Conservation (phyloP, 345 rosid species). For the Moringa oleifera region DNA sequence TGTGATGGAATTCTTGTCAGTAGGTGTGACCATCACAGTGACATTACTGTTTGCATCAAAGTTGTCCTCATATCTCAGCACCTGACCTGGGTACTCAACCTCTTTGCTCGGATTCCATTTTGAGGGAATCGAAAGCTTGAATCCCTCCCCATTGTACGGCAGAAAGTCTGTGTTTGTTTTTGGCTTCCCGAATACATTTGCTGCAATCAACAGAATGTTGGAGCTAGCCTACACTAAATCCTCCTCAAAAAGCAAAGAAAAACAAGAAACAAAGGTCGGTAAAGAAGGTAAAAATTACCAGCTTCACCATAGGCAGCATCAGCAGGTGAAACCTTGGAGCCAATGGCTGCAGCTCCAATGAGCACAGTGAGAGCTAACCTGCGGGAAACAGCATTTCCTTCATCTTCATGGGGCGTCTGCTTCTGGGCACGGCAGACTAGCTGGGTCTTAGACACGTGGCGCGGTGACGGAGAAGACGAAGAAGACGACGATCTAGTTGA, state of each 20-base stretch:
- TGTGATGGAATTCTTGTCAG: constrained; percentile 79
- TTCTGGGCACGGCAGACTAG: constrained; percentile 70
- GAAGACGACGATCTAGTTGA: constrained; percentile 34
- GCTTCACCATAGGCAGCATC: constrained; percentile 97
- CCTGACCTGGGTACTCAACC: constrained; percentile 84
- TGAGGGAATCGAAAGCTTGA: constrained; percentile 67
- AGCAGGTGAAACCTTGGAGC: constrained; percentile 85
- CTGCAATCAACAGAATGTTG: constrained; percentile 29
- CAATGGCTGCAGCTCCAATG: constrained; percentile 72
- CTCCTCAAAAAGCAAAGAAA: neutral
- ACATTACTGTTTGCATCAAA: constrained; percentile 62
- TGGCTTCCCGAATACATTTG: constrained; percentile 90
- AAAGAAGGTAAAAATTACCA: constrained; percentile 28
- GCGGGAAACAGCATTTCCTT: constrained; percentile 43
- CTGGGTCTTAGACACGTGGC: constrained; percentile 32
- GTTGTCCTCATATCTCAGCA: constrained; percentile 85
- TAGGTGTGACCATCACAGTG: constrained; percentile 62
- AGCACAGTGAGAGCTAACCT: constrained; percentile 78
- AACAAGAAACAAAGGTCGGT: neutral
- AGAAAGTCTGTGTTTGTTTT: constrained; percentile 75
- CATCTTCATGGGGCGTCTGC: constrained; percentile 27
- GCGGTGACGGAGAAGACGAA: constrained; percentile 32
- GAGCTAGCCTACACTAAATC: too few relatives aligned
- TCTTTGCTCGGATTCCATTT: constrained; percentile 99
- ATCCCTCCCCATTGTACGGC: constrained; percentile 68